phyloP scores from a whole-genome alignment of 2,329 filamentous ascomycete genomes.

The Penicillium occitanis region DNA sequence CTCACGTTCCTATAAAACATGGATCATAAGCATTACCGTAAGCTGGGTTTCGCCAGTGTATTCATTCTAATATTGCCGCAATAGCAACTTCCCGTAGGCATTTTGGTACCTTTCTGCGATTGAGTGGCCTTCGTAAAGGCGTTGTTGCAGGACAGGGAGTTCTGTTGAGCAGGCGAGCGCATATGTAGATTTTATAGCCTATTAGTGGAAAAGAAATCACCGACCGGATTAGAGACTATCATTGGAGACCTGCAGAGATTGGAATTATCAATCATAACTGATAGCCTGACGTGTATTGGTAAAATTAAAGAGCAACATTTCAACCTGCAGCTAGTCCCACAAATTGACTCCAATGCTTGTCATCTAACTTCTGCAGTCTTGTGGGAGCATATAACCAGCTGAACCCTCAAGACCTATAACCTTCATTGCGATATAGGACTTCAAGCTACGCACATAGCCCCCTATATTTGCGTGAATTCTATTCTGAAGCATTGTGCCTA shows the following conservation, averaged over 20 bases:
- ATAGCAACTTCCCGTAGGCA: not conserved
- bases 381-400: too few relatives aligned
- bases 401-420: too few relatives aligned
- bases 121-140: not conserved
- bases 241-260: not conserved
- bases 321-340: not conserved
- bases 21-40: not conserved
- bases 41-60: not conserved
- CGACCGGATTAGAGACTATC: not conserved
- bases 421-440: too few relatives aligned
- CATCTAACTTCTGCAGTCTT: too few relatives aligned
- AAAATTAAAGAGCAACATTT: not conserved
- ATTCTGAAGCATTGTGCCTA: too few relatives aligned
- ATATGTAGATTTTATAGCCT: not conserved
- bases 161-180: not conserved
- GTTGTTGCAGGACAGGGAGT: not conserved
- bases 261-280: not conserved
- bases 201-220: not conserved
- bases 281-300: not conserved
- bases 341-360: not conserved
- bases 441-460: too few relatives aligned
- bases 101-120: not conserved
- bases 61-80: not conserved
- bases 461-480: too few relatives aligned
- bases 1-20: not conserved